These are phyloP conservation scores for Parmelia sp. DNA, from an alignment of 495 filamentous ascomycete genomes.

Conservation along the genomic window DNA sequence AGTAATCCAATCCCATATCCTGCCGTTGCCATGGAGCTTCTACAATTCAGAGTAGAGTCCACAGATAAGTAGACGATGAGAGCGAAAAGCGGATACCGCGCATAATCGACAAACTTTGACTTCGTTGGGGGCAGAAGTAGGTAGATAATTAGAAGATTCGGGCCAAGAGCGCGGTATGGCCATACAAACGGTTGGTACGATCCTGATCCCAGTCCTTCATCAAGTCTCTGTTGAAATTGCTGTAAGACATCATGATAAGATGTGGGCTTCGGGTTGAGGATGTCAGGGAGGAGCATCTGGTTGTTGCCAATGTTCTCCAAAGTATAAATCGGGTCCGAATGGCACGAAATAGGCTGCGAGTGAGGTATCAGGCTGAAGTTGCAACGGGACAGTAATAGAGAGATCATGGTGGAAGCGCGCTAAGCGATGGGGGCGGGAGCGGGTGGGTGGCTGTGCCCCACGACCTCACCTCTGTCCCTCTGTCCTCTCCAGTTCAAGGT, in stretches of 20 bases:
- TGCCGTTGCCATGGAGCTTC: constrained; percentile 50
- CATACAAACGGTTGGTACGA: constrained; percentile 47
- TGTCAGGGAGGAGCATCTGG: constrained; percentile 11
- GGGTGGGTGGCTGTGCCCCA: not conserved
- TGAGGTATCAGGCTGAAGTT: not conserved
- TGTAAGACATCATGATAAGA: constrained; percentile 12
- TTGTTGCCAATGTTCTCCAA: not conserved
- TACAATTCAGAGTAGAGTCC: constrained; percentile 37
- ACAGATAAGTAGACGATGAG: constrained; percentile 44
- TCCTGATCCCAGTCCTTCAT: constrained; percentile 33
- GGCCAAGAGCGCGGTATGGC: constrained; percentile 46
- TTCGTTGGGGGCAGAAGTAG: constrained; percentile 53
- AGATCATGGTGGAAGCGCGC: not conserved
- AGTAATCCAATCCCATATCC: constrained; percentile 65
- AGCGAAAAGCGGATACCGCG: constrained; percentile 50
- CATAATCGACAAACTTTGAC: constrained; percentile 39
- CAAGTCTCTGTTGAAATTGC: constrained; percentile 13
- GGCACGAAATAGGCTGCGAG: not conserved
- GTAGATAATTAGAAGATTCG: constrained; percentile 48
- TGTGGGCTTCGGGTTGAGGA: constrained; percentile 3
- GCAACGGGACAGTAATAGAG: not conserved
- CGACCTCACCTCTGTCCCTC: not conserved
- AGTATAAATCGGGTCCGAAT: not conserved
- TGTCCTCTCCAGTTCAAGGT: not conserved
- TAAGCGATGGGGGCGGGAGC: not conserved